Conservation (phyloP, 495 filamentous ascomycete genomes). For the Hypoxylon perforatum region DNA sequence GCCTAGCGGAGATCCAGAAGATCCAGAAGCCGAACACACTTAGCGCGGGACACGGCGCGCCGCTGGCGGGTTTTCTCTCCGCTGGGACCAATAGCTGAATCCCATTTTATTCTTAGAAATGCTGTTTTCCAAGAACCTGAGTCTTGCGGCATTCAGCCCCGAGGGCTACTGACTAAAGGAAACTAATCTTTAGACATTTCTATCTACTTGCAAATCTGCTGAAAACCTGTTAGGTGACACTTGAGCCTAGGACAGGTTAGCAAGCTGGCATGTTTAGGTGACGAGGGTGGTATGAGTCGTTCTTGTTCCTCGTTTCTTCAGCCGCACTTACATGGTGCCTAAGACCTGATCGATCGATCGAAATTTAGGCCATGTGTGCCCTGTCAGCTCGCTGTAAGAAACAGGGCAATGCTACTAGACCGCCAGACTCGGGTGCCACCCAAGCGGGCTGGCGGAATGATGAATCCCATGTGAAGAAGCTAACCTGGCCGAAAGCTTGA, state of each 20-base stretch:
- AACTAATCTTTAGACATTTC: background rate
- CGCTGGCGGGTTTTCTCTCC: background rate
- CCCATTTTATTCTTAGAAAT: slow-evolving; percentile 27
- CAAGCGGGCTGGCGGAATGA: slow-evolving; percentile 1
- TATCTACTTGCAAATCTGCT: background rate
- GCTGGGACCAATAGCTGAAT: slow-evolving; percentile 19
- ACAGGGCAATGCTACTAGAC: background rate
- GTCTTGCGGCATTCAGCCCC: background rate
- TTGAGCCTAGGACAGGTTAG: too few species aligned
- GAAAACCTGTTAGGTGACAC: slow-evolving; percentile 17
- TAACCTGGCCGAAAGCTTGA: slow-evolving; percentile 3
- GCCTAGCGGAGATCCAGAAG: slow-evolving; percentile 11
- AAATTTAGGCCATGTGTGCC: background rate
- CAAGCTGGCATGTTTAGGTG: too few species aligned
- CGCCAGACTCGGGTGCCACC: background rate
- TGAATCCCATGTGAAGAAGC: slow-evolving; percentile 4
- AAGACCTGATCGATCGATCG: slow-evolving; percentile 33
- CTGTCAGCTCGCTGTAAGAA: background rate
- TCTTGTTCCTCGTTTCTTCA: slow-evolving; percentile 1
- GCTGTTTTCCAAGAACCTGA: slow-evolving; percentile 14
- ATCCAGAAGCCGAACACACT: slow-evolving; percentile 23
- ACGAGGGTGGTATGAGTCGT: too few species aligned
- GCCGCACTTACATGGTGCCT: slow-evolving; percentile 11
- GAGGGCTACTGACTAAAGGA: background rate
- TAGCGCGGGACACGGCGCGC: slow-evolving; percentile 16